These are phyloP conservation scores for Nepenthes alata DNA, from an alignment of 179 eudicot species.

Conservation along the genomic window DNA sequence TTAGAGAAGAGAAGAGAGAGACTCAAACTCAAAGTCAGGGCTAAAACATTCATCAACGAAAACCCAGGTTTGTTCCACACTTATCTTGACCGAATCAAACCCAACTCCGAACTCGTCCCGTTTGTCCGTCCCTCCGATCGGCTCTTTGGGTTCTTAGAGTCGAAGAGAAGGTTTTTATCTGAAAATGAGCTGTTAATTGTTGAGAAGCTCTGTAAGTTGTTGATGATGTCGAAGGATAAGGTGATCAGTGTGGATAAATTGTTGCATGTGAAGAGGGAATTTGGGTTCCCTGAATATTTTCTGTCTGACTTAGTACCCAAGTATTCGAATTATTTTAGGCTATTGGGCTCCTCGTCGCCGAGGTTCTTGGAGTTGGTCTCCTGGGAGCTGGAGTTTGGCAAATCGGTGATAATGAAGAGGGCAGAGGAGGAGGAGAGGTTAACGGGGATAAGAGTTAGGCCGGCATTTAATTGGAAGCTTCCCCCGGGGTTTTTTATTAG, in stretches of 20 bases:
- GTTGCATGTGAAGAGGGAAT: slow-evolving; percentile 71
- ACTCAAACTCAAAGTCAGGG: slow-evolving; percentile 32
- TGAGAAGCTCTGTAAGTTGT: slow-evolving; percentile 54
- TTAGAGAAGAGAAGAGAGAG: slow-evolving; percentile 53
- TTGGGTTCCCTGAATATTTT: slow-evolving; percentile 73
- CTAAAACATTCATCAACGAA: slow-evolving; percentile 34
- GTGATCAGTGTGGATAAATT: slow-evolving; percentile 59
- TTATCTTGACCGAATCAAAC: slow-evolving; percentile 51
- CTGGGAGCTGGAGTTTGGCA: slow-evolving; percentile 49
- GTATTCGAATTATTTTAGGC: slow-evolving; percentile 43
- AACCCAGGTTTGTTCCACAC: slow-evolving; percentile 54
- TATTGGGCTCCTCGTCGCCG: slow-evolving; percentile 30
- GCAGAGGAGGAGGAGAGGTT: slow-evolving; percentile 56
- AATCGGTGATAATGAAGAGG: slow-evolving; percentile 43
- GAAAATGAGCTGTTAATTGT: slow-evolving; percentile 43
- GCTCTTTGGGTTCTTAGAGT: slow-evolving; percentile 31
- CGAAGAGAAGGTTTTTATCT: slow-evolving; percentile 28
- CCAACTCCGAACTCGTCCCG: slow-evolving; percentile 39
- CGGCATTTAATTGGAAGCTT: slow-evolving; percentile 50
- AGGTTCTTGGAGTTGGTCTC: slow-evolving; percentile 52
- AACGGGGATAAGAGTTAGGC: slow-evolving; percentile 62
- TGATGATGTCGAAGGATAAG: slow-evolving; percentile 72
- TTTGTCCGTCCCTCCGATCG: slow-evolving; percentile 38
- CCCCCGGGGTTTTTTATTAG: slow-evolving; percentile 59
- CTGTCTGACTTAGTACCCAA: slow-evolving; percentile 36